Evolutionary conservation across 164 flowering plant genomes (phyloP).

Genomic region (Cinnamomum chago): DNA sequence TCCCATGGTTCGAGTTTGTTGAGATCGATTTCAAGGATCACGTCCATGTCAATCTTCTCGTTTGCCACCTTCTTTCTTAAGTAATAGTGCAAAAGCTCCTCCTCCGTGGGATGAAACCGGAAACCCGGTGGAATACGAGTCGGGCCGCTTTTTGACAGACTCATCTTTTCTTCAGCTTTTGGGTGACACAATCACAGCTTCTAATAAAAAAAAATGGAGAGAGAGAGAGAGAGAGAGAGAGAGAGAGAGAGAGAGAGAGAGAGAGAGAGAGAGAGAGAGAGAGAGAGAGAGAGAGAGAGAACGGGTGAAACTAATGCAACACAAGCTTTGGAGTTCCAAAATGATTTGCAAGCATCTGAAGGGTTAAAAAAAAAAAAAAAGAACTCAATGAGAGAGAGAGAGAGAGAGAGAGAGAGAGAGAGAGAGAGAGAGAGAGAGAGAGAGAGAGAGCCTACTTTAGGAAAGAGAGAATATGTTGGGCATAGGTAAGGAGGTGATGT

Average conservation of each 20-base stretch:
- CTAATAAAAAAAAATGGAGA: no score
- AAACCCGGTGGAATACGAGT: slow-evolving; percentile 90
- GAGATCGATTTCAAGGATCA: slow-evolving; percentile 86
- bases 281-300: background rate
- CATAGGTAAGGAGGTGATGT: no score
- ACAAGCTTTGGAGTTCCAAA: background rate
- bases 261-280: background rate
- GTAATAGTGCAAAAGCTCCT: slow-evolving; percentile 86
- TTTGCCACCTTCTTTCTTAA: slow-evolving; percentile 75
- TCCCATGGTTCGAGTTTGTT: slow-evolving; percentile 97
- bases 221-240: no score
- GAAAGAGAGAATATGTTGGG: no score
- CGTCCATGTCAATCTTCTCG: slow-evolving; percentile 82
- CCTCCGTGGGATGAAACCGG: slow-evolving; percentile 91
- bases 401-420: no score
- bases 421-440: no score
- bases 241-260: background rate
- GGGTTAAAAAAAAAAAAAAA: no score
- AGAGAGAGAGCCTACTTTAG: no score
- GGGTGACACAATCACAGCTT: background rate
- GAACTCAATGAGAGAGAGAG: background rate
- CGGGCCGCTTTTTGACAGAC: slow-evolving; percentile 36
- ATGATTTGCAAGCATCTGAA: background rate
- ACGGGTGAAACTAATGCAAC: background rate
- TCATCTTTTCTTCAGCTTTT: slow-evolving; percentile 13